Percentiles rank a stretch among this genome's conserved stretches.
These are phyloP conservation scores for Vickermania ingenoplastis DNA, from an alignment of 208 protist species.

Conservation along the genomic window DNA sequence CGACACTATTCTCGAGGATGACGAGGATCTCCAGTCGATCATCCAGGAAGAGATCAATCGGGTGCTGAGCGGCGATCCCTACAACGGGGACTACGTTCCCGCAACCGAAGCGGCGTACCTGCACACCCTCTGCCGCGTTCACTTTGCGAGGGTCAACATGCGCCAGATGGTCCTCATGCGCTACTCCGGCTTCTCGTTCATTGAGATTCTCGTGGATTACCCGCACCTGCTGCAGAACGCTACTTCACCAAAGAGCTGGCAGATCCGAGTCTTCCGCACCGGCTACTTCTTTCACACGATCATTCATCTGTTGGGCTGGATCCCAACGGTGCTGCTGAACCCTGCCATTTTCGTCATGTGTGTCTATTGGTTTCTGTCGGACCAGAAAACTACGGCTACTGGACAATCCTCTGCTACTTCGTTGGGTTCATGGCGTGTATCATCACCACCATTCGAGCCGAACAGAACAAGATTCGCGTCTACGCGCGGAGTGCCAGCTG, in stretches of 20 bases:
- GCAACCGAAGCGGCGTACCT: constrained; percentile 55
- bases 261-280: too few species aligned
- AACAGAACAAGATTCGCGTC: constrained; percentile 50
- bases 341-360: too few species aligned
- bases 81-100: constrained; percentile 21
- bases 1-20: constrained; percentile 39
- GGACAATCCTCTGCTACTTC: constrained; percentile 68
- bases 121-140: constrained; percentile 40
- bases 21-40: constrained; percentile 36
- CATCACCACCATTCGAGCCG: constrained; percentile 42
- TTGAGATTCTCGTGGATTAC: constrained; percentile 59
- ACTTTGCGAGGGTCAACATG: constrained; percentile 36
- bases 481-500: constrained; percentile 63
- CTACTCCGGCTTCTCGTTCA: constrained; percentile 75
- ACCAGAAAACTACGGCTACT: constrained; percentile 45
- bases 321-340: too few species aligned
- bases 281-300: too few species aligned
- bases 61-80: constrained; percentile 34
- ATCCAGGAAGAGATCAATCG: constrained; percentile 63
- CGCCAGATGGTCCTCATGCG: constrained; percentile 56
- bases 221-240: constrained; percentile 49
- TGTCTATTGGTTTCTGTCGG: constrained; percentile 4
- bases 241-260: too few species aligned
- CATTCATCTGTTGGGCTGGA: too few species aligned
- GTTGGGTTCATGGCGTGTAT: constrained; percentile 56